Evolutionary conservation across 169 alveolate genomes (phyloP).

Genomic region (Cryptosporidium ubiquitum): DNA sequence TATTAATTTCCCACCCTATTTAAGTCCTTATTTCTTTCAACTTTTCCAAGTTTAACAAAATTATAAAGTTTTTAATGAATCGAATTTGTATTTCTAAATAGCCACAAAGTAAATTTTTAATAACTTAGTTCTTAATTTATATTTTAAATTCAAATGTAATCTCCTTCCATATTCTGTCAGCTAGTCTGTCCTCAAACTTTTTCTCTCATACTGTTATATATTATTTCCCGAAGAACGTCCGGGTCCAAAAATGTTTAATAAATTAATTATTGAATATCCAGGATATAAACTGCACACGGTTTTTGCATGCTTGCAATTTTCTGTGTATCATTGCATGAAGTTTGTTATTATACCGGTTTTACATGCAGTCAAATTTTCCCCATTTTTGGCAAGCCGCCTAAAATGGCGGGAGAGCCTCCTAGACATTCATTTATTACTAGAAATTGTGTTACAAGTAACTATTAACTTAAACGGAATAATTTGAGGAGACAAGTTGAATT

Average conservation of each 20-base stretch:
- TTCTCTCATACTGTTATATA: background rate
- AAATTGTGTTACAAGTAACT: background rate
- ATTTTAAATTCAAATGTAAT: background rate
- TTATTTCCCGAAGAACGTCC: background rate
- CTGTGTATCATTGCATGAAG: background rate
- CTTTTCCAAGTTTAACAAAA: background rate
- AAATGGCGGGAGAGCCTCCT: background rate
- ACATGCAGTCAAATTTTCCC: background rate
- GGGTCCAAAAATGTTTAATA: background rate
- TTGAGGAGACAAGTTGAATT: background rate
- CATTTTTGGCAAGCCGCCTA: background rate
- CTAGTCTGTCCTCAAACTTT: background rate
- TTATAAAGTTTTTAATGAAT: no score
- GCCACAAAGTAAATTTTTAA: background rate
- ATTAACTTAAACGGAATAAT: background rate
- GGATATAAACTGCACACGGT: background rate
- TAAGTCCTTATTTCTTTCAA: no score
- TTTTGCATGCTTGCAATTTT: background rate
- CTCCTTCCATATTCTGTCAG: background rate
- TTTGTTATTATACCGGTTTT: background rate
- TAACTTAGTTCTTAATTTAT: background rate
- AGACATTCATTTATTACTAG: background rate
- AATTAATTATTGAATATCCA: background rate
- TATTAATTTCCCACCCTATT: no score
- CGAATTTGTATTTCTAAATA: no score